phyloP scores from a whole-genome alignment of 306 rosid genomes.

The Casuarina cunninghamiana region DNA sequence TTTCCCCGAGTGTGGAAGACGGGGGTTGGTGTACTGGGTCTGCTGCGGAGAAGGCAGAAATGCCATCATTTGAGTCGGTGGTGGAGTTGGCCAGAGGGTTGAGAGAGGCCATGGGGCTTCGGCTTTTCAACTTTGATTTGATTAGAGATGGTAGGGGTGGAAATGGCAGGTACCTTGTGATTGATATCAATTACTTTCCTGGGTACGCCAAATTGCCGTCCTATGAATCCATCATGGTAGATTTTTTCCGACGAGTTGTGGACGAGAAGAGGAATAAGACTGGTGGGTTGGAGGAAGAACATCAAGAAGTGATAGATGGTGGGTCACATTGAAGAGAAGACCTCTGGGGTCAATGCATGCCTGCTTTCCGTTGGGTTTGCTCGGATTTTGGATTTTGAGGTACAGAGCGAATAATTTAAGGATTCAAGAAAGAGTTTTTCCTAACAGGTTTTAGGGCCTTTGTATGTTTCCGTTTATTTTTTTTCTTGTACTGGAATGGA shows the following conservation, averaged over 20 bases:
- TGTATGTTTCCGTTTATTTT: not conserved
- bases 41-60: conserved; percentile 31
- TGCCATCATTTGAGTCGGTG: conserved; percentile 45
- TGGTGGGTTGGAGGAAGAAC: not conserved
- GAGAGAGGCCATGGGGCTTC: conserved; percentile 48
- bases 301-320: not conserved
- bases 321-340: conserved; percentile 4
- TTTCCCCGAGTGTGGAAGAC: conserved; percentile 11
- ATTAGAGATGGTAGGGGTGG: conserved; percentile 43
- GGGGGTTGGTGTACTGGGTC: not conserved
- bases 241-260: conserved; percentile 44
- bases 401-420: not conserved
- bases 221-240: conserved; percentile 45
- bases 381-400: not conserved
- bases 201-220: conserved; percentile 63
- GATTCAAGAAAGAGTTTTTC: not conserved
- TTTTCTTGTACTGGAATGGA: not conserved
- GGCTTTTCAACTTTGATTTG: conserved; percentile 63
- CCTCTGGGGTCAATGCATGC: not conserved
- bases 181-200: conserved; percentile 80
- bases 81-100: conserved; percentile 36
- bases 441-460: not conserved
- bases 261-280: conserved; percentile 2
- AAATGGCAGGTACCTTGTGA: conserved; percentile 38
- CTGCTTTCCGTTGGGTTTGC: not conserved